Percentiles rank a stretch among this genome's conserved stretches.
Conservation (phyloP, 345 rosid genomes). For the Salix udensis region DNA sequence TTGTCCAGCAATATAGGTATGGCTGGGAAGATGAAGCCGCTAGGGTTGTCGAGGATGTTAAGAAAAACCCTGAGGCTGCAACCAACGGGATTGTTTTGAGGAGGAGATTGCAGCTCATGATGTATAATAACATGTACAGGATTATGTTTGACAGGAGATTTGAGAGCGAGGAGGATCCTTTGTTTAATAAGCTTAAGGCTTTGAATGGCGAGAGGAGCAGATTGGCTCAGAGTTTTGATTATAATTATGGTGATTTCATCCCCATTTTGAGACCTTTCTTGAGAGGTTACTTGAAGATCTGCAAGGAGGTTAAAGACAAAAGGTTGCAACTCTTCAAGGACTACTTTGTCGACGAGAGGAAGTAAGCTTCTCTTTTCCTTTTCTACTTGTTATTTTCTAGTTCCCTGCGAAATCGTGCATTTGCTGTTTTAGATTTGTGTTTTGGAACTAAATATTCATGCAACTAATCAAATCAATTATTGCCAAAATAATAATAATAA, state of each 20-base stretch:
- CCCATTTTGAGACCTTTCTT: conserved; percentile 91
- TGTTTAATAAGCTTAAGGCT: conserved; percentile 67
- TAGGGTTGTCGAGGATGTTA: conserved; percentile 65
- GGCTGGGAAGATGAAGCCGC: conserved; percentile 84
- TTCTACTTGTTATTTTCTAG: background rate
- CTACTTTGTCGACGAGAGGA: conserved; percentile 84
- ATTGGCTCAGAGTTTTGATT: conserved; percentile 92
- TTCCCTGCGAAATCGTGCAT: too few species aligned
- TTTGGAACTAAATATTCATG: too few species aligned
- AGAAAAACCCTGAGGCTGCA: conserved; percentile 67
- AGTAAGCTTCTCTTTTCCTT: conserved; percentile 41
- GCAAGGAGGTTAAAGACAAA: conserved; percentile 77
- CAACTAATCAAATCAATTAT: too few species aligned
- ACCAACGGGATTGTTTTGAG: conserved; percentile 69
- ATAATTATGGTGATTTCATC: conserved; percentile 92
- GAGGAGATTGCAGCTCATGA: conserved; percentile 77
- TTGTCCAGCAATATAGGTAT: conserved; percentile 63
- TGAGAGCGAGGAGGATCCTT: conserved; percentile 83
- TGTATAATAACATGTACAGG: conserved; percentile 95
- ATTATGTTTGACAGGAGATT: conserved; percentile 94
- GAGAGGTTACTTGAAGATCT: conserved; percentile 86
- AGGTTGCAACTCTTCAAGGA: conserved; percentile 86
- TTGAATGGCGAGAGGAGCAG: conserved; percentile 94
- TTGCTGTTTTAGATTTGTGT: too few species aligned
- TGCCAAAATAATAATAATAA: too few species aligned